phyloP scores from a whole-genome alignment of 2,329 filamentous ascomycete species.

The Aspergillus luchuensis region DNA sequence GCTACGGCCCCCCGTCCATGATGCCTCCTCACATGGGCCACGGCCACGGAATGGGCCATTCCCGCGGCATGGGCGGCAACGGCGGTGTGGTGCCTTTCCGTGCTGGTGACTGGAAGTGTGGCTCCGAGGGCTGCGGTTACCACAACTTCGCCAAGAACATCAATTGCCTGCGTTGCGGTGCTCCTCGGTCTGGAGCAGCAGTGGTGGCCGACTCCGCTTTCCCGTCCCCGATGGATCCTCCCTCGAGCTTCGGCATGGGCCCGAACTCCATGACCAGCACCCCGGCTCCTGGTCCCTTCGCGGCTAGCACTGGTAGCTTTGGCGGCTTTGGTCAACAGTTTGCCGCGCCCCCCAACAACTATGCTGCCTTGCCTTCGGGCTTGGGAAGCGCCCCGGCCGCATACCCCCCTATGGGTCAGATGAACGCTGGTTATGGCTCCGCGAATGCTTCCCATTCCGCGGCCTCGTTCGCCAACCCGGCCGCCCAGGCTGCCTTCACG shows the following conservation, averaged over 20 bases:
- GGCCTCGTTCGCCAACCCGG: constrained; percentile 87
- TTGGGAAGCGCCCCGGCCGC: constrained; percentile 75
- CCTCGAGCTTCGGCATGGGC: constrained; percentile 80
- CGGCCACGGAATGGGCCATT: constrained; percentile 60
- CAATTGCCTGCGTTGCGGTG: constrained; percentile 93
- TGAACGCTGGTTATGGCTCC: constrained; percentile 79
- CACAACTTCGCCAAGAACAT: constrained; percentile 99
- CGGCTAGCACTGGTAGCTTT: constrained; percentile 69
- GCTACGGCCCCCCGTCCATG: constrained; percentile 70
- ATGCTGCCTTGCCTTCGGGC: constrained; percentile 76
- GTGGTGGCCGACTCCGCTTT: constrained; percentile 94
- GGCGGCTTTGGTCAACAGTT: constrained; percentile 75
- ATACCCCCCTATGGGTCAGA: constrained; percentile 67
- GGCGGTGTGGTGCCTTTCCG: constrained; percentile 93
- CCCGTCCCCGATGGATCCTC: constrained; percentile 84
- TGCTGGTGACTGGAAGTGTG: constrained; percentile 98
- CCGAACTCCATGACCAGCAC: constrained; percentile 84
- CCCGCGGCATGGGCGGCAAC: constrained; percentile 67
- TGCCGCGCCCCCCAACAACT: constrained; percentile 78
- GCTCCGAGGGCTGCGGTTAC: constrained; percentile 94
- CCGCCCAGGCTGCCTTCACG: constrained; percentile 91
- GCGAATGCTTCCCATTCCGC: constrained; percentile 78
- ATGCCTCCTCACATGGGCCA: constrained; percentile 74
- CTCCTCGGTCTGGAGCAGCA: constrained; percentile 87
- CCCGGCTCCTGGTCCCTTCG: constrained; percentile 74